Evolutionary conservation across 2,329 filamentous ascomycete genomes (phyloP).

Genomic region (Xylaria multiplex): DNA sequence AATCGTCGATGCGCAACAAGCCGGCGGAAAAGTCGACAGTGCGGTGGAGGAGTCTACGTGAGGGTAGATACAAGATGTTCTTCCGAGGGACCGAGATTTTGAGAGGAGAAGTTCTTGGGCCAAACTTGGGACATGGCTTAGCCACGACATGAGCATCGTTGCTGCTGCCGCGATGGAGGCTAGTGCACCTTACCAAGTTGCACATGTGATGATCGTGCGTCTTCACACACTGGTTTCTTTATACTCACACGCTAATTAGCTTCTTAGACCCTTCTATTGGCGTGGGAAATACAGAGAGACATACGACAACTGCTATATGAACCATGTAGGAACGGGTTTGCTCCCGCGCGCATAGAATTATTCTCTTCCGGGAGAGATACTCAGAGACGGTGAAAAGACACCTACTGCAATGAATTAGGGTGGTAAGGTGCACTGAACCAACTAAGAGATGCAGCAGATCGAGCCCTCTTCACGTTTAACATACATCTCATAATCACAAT

Average conservation of each 20-base stretch:
- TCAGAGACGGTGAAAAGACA: not conserved
- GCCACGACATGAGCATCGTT: not conserved
- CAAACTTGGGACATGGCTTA: no score
- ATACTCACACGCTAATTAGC: slow-evolving; percentile 2
- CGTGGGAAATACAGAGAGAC: not conserved
- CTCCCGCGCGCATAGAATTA: not conserved
- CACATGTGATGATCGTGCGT: not conserved
- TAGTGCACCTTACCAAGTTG: not conserved
- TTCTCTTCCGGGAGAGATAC: no score
- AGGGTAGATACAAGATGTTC: not conserved
- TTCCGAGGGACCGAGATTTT: no score
- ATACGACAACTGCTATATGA: not conserved
- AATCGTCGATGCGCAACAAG: slow-evolving; percentile 38
- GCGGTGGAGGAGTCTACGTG: slow-evolving; percentile 28
- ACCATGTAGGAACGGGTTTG: not conserved
- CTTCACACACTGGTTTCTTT: not conserved
- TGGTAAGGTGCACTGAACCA: not conserved
- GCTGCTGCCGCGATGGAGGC: not conserved
- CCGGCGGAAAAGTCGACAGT: slow-evolving; percentile 3
- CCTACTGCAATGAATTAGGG: not conserved
- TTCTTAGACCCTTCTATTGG: not conserved
- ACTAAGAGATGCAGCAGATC: not conserved
- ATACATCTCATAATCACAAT: no score
- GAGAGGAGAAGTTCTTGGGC: not conserved
- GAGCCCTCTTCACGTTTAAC: no score